Base-by-base conservation (phyloP, 1,284 basidiomycete genomes). In the Cutaneotrichosporon mucoides region DNA sequence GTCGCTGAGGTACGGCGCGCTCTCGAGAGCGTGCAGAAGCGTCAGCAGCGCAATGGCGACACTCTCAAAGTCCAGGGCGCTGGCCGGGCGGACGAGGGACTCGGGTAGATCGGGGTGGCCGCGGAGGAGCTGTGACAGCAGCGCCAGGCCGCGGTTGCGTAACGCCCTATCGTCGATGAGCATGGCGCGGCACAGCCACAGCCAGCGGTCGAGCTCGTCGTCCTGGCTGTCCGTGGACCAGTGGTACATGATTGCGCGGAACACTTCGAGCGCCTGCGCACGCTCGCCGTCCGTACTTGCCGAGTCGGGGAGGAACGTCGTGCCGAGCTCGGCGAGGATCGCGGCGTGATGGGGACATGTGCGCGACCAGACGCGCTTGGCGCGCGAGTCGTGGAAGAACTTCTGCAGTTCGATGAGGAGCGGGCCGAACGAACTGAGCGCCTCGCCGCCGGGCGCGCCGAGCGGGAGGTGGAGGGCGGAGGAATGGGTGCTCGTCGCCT, bases 331-430 rank as follows among this genome's bases (percentile, higher is more conserved):
- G 12, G 73, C 68, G 10, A 76, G 65, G 45, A 76, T 72, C 6
- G 68, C 67, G 3, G 68, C 64, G 57, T 76, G 75, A 54, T 75
- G 73, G 1, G 75, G 75, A 44, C 70, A 74, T 2, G 75, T 75
- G 13, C 71, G 60, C 0, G 70, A 71, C 75, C 75, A 76, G 1
- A 69, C 56, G 37, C 66, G 66, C 55, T 73, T 73, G 1, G 72
- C 66, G 16, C 73, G 64, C 35, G 73, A 73, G 8, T 67, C 69
- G 1, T 72, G 72, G 2, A 75, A 64, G 47, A 73, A 66, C 41
- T 65, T 63, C 59, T 74, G 73, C 8, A 76, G 60, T 52, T 70
- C 72, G 12, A 62, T 70, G n/a, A 76, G 61, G 4, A 76, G 65
- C 6, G 75, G 75, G 1, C 71, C 73, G 45, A 71, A 76, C 3